phyloP scores from a whole-genome alignment of 2,329 filamentous ascomycete genomes.

The Fusarium nematophilum region DNA sequence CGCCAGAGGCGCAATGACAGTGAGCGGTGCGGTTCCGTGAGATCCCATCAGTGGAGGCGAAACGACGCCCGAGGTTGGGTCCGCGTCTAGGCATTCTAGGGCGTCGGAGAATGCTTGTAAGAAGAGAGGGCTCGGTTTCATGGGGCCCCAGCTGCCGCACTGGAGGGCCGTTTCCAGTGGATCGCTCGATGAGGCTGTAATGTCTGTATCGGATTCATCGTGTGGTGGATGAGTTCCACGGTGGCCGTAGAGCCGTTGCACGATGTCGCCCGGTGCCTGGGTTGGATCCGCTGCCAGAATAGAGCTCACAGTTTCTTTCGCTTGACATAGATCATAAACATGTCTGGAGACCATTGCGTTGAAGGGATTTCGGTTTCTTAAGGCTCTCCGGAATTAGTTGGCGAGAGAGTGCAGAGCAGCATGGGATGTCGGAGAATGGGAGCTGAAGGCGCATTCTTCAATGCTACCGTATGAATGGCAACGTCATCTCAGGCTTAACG shows the following conservation, averaged over 20 bases:
- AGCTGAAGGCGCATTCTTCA: too few species aligned
- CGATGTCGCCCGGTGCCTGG: slow-evolving; percentile 64
- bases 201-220: slow-evolving; percentile 9
- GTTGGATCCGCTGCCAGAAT: slow-evolving; percentile 65
- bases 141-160: slow-evolving; percentile 76
- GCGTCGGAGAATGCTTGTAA: slow-evolving; percentile 75
- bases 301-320: slow-evolving; percentile 66
- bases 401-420: too few species aligned
- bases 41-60: slow-evolving; percentile 64
- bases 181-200: slow-evolving; percentile 35
- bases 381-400: too few species aligned
- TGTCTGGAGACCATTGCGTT: slow-evolving; percentile 47
- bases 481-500: too few species aligned
- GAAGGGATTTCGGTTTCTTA: not conserved
- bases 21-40: slow-evolving; percentile 73
- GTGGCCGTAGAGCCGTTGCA: slow-evolving; percentile 64
- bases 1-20: slow-evolving; percentile 66
- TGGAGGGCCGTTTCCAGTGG: slow-evolving; percentile 64
- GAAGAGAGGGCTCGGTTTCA: slow-evolving; percentile 74
- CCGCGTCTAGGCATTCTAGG: slow-evolving; percentile 64
- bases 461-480: too few species aligned
- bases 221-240: slow-evolving; percentile 25
- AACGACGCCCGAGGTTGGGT: slow-evolving; percentile 62
- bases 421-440: too few species aligned
- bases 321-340: slow-evolving; percentile 64